Conservation (phyloP, 495 filamentous ascomycete species). For the Penicillium samsonianum region DNA sequence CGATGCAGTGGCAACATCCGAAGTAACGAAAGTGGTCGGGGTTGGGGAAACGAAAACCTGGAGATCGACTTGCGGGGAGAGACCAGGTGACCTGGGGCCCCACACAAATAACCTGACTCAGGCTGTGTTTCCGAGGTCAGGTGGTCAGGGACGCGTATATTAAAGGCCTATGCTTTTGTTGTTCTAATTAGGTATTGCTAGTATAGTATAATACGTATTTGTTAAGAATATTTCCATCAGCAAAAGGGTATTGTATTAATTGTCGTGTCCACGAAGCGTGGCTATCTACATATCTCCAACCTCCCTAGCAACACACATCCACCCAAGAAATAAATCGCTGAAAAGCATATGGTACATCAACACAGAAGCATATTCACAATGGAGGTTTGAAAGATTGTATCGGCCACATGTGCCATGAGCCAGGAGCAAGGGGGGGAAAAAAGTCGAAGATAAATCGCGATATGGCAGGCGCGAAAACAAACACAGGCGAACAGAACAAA, state of each 20-base stretch:
- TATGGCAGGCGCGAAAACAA: constrained; percentile 21
- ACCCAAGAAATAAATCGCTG: constrained; percentile 13
- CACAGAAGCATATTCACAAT: constrained; percentile 18
- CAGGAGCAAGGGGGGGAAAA: not conserved
- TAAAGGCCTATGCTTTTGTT: not conserved
- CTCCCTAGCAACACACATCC: constrained; percentile 18
- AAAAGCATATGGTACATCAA: constrained; percentile 29
- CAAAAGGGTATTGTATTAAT: constrained; percentile 17
- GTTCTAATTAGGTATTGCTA: too few relatives aligned
- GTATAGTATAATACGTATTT: too few relatives aligned
- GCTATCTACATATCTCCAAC: constrained; percentile 34
- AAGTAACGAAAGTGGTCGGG: constrained; percentile 12
- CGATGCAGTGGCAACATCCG: constrained; percentile 35
- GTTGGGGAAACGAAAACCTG: constrained; percentile 24
- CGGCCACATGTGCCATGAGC: constrained; percentile 4
- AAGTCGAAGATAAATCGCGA: constrained; percentile 14
- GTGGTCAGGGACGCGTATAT: not conserved
- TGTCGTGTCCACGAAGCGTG: constrained; percentile 31
- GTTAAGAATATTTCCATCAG: not conserved
- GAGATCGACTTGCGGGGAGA: constrained; percentile 31
- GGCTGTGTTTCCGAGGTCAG: not conserved
- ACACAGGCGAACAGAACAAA: constrained; percentile 21
- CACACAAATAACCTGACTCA: constrained; percentile 11
- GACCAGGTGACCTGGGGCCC: constrained; percentile 31
- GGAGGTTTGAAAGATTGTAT: constrained; percentile 1